phyloP scores from a whole-genome alignment of 2,329 filamentous ascomycete species.

The Colletotrichum nymphaeae region DNA sequence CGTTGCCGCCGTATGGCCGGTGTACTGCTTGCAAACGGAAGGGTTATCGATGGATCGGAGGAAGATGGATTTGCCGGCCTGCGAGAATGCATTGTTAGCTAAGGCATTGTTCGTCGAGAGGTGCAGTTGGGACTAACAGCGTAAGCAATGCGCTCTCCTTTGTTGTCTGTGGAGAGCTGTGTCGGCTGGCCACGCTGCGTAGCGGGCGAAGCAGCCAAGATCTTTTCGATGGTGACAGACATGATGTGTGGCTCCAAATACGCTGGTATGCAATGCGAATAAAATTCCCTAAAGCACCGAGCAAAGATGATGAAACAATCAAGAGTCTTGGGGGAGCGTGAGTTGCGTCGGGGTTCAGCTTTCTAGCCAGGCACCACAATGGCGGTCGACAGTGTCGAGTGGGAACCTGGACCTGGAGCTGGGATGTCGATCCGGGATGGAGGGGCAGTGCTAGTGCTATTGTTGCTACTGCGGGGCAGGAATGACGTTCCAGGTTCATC shows the following conservation, averaged over 20 bases:
- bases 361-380: constrained; percentile 31
- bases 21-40: constrained; percentile 87
- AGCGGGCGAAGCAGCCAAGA: constrained; percentile 86
- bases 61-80: constrained; percentile 98
- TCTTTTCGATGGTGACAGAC: constrained; percentile 71
- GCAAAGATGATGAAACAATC: neutral
- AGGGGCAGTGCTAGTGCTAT: constrained; percentile 29
- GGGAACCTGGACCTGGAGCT: constrained; percentile 28
- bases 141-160: constrained; percentile 93
- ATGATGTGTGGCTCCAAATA: constrained; percentile 41
- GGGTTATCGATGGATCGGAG: constrained; percentile 94
- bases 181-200: constrained; percentile 84
- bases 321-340: constrained; percentile 2
- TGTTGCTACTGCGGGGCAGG: constrained; percentile 30
- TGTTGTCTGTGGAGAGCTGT: constrained; percentile 86
- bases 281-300: neutral
- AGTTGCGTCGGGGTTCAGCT: constrained; percentile 16
- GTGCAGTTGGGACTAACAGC: constrained; percentile 70
- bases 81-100: constrained; percentile 12
- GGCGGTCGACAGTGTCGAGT: constrained; percentile 25
- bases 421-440: constrained; percentile 24
- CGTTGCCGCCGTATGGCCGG: constrained; percentile 86
- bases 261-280: neutral
- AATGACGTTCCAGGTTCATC: constrained; percentile 24
- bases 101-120: neutral